Percentiles rank a stretch among this genome's conserved stretches.
Evolutionary conservation across 768 basidiomycete species (phyloP).

Genomic region (Xerocomus potaroensis): DNA sequence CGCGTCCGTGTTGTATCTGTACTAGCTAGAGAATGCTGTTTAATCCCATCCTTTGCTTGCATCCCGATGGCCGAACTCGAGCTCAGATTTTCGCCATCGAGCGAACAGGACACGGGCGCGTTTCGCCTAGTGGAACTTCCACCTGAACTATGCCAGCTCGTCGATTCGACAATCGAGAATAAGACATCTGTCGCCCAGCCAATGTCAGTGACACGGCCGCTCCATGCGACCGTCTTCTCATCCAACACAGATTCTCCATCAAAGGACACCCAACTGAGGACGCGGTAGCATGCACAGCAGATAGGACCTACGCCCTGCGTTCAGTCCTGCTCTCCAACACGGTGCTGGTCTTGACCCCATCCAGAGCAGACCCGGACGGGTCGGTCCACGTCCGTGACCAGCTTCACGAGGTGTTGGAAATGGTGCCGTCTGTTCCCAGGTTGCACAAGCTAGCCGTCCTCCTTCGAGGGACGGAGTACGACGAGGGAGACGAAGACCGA

Average conservation of each 20-base stretch:
- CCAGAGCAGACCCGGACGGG: slow-evolving; percentile 33
- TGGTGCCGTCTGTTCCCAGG: slow-evolving; percentile 72
- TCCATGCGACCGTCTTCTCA: neutral
- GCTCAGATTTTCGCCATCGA: slow-evolving; percentile 49
- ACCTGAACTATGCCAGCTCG: slow-evolving; percentile 55
- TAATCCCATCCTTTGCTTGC: neutral
- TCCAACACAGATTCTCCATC: slow-evolving; percentile 54
- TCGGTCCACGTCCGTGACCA: slow-evolving; percentile 72
- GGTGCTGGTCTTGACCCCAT: slow-evolving; percentile 64
- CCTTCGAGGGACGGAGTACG: slow-evolving; percentile 64
- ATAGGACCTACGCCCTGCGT: slow-evolving; percentile 78
- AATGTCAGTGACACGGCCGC: slow-evolving; percentile 10
- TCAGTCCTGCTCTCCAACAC: slow-evolving; percentile 90
- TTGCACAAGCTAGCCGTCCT: slow-evolving; percentile 60
- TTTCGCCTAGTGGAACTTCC: slow-evolving; percentile 74
- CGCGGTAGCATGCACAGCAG: slow-evolving; percentile 82
- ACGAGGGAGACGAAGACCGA: slow-evolving; percentile 53
- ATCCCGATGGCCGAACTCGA: slow-evolving; percentile 29
- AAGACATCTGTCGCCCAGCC: slow-evolving; percentile 32
- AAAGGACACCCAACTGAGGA: slow-evolving; percentile 81
- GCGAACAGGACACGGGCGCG: slow-evolving; percentile 44
- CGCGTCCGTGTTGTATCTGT: neutral
- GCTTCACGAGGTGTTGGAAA: slow-evolving; percentile 80
- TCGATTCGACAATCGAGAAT: slow-evolving; percentile 49
- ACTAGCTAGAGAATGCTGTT: neutral